phyloP scores from a whole-genome alignment of 2,329 filamentous ascomycete species.

The Kalmusia sp. region DNA sequence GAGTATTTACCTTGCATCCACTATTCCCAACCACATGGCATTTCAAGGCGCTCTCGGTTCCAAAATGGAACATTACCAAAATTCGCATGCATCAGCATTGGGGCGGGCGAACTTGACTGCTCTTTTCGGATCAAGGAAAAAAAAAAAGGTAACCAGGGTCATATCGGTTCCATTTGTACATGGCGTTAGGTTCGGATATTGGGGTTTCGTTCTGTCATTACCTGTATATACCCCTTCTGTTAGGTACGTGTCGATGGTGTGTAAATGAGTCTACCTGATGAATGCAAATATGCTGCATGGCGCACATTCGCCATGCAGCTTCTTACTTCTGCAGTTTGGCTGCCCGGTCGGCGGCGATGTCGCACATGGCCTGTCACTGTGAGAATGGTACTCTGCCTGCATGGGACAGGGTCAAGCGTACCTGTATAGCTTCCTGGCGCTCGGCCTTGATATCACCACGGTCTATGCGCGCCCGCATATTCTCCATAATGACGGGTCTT shows the following conservation, averaged over 20 bases:
- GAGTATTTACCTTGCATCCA: neutral
- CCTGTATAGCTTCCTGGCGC: slow-evolving; percentile 76
- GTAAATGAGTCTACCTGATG: neutral
- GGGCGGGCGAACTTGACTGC: neutral
- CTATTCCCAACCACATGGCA: too few species aligned
- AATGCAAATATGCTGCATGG: too few species aligned
- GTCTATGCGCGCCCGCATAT: slow-evolving; percentile 79
- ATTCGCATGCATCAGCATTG: slow-evolving; percentile 1
- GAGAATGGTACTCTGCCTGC: neutral
- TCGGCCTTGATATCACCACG: slow-evolving; percentile 71
- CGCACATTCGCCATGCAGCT: too few species aligned
- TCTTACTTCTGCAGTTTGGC: slow-evolving; percentile 56
- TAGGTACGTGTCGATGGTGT: neutral
- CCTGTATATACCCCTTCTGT: slow-evolving; percentile 7
- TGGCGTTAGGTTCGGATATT: slow-evolving; percentile 1
- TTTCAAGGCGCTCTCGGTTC: neutral
- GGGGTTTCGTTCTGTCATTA: slow-evolving; percentile 5
- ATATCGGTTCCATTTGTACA: neutral
- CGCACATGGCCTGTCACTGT: slow-evolving; percentile 77
- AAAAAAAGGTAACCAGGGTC: neutral
- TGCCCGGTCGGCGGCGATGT: slow-evolving; percentile 84
- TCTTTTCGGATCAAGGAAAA: neutral
- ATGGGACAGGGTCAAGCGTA: slow-evolving; percentile 47
- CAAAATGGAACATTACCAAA: neutral
- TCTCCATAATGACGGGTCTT: slow-evolving; percentile 76